phyloP scores from a whole-genome alignment of 2,329 filamentous ascomycete genomes.

The Alternaria sp. region DNA sequence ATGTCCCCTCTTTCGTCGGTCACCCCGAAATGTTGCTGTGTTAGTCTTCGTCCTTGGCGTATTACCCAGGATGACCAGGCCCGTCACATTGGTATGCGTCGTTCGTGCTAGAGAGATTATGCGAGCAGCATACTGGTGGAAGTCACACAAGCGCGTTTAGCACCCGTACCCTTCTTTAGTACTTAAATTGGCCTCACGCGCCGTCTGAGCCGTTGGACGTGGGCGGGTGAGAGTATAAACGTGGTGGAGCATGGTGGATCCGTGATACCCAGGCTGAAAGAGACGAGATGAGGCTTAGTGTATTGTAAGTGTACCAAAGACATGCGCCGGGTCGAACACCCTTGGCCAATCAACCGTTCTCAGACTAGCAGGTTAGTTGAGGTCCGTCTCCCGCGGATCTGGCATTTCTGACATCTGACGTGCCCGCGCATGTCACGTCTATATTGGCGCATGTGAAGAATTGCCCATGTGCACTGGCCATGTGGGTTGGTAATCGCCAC shows the following conservation, averaged over 20 bases:
- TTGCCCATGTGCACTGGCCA: conserved; percentile 9
- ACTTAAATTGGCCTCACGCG: not conserved
- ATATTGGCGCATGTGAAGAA: not conserved
- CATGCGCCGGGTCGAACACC: not conserved
- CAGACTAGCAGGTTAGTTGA: not conserved
- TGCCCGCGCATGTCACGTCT: conserved; percentile 1
- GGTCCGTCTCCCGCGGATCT: conserved; percentile 9
- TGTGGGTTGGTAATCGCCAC: conserved; percentile 5
- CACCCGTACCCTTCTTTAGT: not conserved
- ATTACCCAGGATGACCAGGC: not conserved
- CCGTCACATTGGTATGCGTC: not conserved
- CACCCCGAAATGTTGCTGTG: conserved; percentile 4
- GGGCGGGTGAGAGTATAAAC: not conserved
- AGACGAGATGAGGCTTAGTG: conserved; percentile 1
- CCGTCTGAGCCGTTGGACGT: not conserved
- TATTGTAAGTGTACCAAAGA: conserved; percentile 3
- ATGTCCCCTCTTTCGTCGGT: conserved; percentile 4
- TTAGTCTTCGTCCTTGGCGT: not conserved
- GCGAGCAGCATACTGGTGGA: conserved; percentile 3
- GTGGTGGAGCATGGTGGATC: not conserved
- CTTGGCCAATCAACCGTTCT: not conserved
- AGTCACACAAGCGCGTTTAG: not conserved
- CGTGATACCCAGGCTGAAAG: not conserved
- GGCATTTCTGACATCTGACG: conserved; percentile 15
- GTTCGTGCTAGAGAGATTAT: conserved; percentile 2